These are phyloP conservation scores for Cephaloascus albidus DNA, from an alignment of 805 yeast genomes.

Conservation along the genomic window DNA sequence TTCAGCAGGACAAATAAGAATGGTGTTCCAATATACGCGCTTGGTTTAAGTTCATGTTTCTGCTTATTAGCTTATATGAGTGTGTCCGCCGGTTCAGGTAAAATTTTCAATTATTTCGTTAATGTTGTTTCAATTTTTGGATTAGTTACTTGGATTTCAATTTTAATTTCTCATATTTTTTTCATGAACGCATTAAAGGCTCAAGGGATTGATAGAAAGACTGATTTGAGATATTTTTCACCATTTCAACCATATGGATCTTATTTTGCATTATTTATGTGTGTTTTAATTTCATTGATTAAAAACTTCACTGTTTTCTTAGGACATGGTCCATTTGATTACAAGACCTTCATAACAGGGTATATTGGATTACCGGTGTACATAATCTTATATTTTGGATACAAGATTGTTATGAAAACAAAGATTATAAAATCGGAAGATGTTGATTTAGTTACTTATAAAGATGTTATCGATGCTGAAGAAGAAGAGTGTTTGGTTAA, in stretches of 20 bases:
- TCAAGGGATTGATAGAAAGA: conserved; percentile 51
- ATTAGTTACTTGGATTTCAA: conserved; percentile 65
- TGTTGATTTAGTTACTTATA: conserved; percentile 51
- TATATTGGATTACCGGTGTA: conserved; percentile 69
- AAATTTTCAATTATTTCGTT: conserved; percentile 59
- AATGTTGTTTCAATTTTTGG: conserved; percentile 74
- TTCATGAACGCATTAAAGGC: conserved; percentile 58
- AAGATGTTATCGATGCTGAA: conserved; percentile 46
- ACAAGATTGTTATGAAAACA: conserved; percentile 47
- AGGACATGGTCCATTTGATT: conserved; percentile 38
- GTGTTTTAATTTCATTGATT: conserved; percentile 46
- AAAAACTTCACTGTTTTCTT: conserved; percentile 71
- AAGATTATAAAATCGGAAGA: conserved; percentile 40
- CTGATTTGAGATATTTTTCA: conserved; percentile 46
- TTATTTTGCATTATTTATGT: conserved; percentile 44
- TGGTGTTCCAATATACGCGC: conserved; percentile 65
- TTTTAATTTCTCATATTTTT: conserved; percentile 56
- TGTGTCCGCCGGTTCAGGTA: conserved; percentile 43
- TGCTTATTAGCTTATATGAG: conserved; percentile 66
- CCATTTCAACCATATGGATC: conserved; percentile 67
- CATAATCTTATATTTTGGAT: conserved; percentile 43
- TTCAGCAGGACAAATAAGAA: conserved; percentile 54
- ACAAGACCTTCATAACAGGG: conserved; percentile 66
- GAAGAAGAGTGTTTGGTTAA: conserved; percentile 27
- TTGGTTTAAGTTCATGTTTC: conserved; percentile 41